These are phyloP conservation scores for Yamadazyma triangularis DNA, from an alignment of 1,139 yeast species.

Conservation along the genomic window DNA sequence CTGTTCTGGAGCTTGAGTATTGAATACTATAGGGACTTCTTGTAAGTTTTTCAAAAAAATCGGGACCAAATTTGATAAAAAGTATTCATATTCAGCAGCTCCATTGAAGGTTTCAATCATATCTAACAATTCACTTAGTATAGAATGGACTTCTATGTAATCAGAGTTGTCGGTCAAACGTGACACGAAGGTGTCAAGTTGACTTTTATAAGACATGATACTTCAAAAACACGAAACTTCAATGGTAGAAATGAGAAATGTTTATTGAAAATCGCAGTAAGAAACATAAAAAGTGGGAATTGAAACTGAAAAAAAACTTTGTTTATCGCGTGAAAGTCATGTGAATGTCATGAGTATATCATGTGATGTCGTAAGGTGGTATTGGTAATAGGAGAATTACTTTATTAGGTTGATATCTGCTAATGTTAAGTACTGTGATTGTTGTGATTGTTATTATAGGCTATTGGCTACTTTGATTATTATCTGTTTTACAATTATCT, in stretches of 20 bases:
- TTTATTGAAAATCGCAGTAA: no score
- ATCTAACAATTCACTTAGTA: slow-evolving; percentile 79
- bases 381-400: no score
- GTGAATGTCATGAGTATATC: no score
- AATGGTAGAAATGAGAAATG: no score
- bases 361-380: no score
- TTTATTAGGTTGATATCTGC: no score
- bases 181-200: slow-evolving; percentile 57
- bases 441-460: no score
- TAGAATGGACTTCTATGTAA: slow-evolving; percentile 55
- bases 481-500: no score
- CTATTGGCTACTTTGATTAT: no score
- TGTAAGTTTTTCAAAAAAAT: slow-evolving; percentile 57
- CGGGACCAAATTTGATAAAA: slow-evolving; percentile 59
- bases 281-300: no score
- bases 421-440: no score
- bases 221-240: no score
- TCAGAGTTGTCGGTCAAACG: slow-evolving; percentile 56
- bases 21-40: slow-evolving; percentile 69
- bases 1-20: slow-evolving; percentile 59
- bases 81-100: slow-evolving; percentile 71
- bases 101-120: slow-evolving; percentile 80
- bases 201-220: slow-evolving; percentile 43
- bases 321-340: slow-evolving; percentile 9
- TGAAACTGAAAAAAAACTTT: slow-evolving; percentile 5